Evolutionary conservation across 768 basidiomycete species (phyloP).

Genomic region (Tephrocybe sp.): DNA sequence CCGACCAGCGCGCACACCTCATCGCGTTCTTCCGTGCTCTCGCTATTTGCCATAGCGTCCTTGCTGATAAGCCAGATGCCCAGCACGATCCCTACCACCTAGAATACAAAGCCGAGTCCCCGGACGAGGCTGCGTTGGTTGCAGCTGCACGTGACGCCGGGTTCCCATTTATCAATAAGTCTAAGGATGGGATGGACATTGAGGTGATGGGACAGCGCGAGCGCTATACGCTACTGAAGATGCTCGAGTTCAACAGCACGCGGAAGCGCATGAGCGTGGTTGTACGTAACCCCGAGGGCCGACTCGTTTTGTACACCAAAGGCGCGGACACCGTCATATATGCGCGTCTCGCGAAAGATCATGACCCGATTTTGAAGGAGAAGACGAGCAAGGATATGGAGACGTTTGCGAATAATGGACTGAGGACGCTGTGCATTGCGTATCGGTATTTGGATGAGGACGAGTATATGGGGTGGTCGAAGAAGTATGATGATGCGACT

Average conservation of each 20-base stretch:
- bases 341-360: conserved; percentile 72
- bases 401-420: conserved; percentile 86
- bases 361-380: conserved; percentile 71
- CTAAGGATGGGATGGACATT: conserved; percentile 77
- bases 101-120: conserved; percentile 95
- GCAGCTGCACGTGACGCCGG: conserved; percentile 90
- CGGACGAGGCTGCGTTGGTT: conserved; percentile 94
- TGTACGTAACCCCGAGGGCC: conserved; percentile 80
- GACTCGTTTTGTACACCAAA: conserved; percentile 85
- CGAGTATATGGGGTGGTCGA: conserved; percentile 80
- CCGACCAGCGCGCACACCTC: conserved; percentile 61
- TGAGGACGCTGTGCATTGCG: conserved; percentile 90
- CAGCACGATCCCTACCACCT: conserved; percentile 56
- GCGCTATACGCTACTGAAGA: conserved; percentile 72
- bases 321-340: conserved; percentile 98
- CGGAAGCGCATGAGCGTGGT: conserved; percentile 96
- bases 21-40: conserved; percentile 91
- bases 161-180: conserved; percentile 82
- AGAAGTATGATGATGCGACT: conserved; percentile 79
- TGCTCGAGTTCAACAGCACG: conserved; percentile 92
- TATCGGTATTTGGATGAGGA: conserved; percentile 77
- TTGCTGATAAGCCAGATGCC: conserved; percentile 74
- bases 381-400: conserved; percentile 88
- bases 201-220: conserved; percentile 90
- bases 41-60: conserved; percentile 90